A percentile compares a stretch with the other conserved stretches of the same genome.
Evolutionary conservation across 345 rosid species (phyloP).

Genomic region (Eucalyptus paniculata): DNA sequence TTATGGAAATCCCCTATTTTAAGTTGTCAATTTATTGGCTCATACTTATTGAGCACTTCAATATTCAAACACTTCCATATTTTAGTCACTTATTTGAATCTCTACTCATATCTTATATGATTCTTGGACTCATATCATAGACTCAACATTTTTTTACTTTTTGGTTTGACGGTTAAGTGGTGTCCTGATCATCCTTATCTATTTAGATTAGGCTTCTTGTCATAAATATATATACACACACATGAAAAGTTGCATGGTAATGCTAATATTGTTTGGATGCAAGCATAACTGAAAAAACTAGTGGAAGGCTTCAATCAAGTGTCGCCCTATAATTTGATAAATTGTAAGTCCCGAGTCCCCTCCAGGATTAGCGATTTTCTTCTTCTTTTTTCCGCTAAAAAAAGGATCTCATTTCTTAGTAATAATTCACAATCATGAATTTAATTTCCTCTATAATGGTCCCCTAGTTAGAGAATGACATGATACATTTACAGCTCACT

Average conservation of each 20-base stretch:
- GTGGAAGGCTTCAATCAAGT: not conserved
- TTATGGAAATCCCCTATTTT: not conserved
- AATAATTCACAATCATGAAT: not conserved
- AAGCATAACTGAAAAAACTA: not conserved
- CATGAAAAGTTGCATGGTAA: not conserved
- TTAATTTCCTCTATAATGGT: not conserved
- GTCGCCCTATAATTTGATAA: not conserved
- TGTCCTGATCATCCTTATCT: not conserved
- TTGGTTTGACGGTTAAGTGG: not conserved
- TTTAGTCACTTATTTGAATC: not conserved
- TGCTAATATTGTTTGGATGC: not conserved
- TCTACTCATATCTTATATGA: not conserved
- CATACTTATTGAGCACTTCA: not conserved
- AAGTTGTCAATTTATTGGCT: not conserved
- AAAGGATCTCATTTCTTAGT: not conserved
- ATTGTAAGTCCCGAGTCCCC: not conserved
- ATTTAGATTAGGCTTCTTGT: not conserved
- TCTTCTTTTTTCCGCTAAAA: not conserved
- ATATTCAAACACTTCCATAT: not conserved
- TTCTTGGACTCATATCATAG: not conserved
- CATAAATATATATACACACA: not conserved
- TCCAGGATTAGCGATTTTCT: not conserved
- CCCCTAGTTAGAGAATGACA: not conserved
- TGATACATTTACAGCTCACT: not conserved
- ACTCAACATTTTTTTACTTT: not conserved